phyloP scores from a whole-genome alignment of 768 basidiomycete genomes.

The Lentinus brumalis region DNA sequence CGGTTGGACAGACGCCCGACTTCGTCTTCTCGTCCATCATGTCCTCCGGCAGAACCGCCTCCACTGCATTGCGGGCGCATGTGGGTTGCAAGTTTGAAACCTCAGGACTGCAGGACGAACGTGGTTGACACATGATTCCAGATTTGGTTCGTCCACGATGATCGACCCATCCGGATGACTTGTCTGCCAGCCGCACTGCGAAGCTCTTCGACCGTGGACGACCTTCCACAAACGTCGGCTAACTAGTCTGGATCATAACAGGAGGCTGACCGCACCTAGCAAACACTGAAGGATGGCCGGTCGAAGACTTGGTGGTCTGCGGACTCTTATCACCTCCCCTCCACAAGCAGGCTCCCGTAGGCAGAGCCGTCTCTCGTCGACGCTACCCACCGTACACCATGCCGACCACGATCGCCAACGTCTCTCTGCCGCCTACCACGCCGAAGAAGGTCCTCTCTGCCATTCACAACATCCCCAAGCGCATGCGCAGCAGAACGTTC shows the following conservation, averaged over 20 bases:
- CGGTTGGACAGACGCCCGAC: not conserved
- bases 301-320: no score
- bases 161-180: no score
- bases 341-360: not conserved
- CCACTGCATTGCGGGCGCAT: not conserved
- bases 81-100: not conserved
- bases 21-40: not conserved
- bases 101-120: no score
- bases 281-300: no score
- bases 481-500: conserved; percentile 19
- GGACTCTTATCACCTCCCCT: not conserved
- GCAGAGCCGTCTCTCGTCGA: not conserved
- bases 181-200: no score
- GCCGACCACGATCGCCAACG: conserved; percentile 3
- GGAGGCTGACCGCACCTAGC: no score
- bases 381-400: not conserved
- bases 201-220: no score
- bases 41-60: not conserved
- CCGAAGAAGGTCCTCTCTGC: conserved; percentile 22
- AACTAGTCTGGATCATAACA: no score
- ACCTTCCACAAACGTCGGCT: no score
- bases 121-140: no score
- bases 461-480: conserved; percentile 25
- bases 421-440: not conserved
- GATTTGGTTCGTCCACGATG: no score